Evolutionary conservation across 495 filamentous ascomycete species (phyloP).

Genomic region (Annulohypoxylon stygium): DNA sequence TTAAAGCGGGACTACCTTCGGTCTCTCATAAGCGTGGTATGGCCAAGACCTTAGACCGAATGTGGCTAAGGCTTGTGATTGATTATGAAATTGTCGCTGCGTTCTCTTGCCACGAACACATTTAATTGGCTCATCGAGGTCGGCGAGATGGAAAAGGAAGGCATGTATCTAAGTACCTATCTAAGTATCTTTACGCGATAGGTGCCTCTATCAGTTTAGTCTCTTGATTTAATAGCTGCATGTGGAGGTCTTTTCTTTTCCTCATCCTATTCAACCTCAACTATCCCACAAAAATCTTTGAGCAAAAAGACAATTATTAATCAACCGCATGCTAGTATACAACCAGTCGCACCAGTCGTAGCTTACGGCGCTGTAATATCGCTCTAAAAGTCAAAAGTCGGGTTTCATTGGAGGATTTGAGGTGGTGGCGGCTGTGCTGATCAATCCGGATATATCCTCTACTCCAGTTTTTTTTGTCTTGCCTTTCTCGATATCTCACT

Average conservation of each 20-base stretch:
- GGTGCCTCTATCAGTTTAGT: conserved; percentile 10
- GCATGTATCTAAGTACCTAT: neutral
- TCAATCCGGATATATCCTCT: conserved; percentile 26
- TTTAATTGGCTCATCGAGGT: conserved; percentile 35
- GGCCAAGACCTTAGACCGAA: conserved; percentile 32
- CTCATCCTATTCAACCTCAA: conserved; percentile 21
- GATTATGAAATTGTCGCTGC: conserved; percentile 23
- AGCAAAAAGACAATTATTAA: conserved; percentile 20
- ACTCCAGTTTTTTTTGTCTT: conserved; percentile 15
- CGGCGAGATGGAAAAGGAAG: conserved; percentile 48
- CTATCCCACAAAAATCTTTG: too few species aligned
- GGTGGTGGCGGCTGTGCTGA: conserved; percentile 24
- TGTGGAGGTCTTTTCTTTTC: conserved; percentile 16
- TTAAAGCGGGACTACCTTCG: conserved; percentile 13
- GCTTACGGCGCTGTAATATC: conserved; percentile 4
- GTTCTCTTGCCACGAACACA: conserved; percentile 4
- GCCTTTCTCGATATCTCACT: conserved; percentile 13
- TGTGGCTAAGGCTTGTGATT: conserved; percentile 32
- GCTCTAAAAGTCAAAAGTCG: neutral
- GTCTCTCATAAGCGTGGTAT: conserved; percentile 14
- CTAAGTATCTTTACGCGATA: neutral
- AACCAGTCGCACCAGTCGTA: neutral
- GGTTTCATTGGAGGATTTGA: conserved; percentile 24
- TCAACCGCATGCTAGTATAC: conserved; percentile 13
- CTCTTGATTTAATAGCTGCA: neutral